A percentile compares a stretch with the other conserved stretches of the same genome.
Conservation (phyloP, 306 rosid species). For the Gastrolobium bilobum region DNA sequence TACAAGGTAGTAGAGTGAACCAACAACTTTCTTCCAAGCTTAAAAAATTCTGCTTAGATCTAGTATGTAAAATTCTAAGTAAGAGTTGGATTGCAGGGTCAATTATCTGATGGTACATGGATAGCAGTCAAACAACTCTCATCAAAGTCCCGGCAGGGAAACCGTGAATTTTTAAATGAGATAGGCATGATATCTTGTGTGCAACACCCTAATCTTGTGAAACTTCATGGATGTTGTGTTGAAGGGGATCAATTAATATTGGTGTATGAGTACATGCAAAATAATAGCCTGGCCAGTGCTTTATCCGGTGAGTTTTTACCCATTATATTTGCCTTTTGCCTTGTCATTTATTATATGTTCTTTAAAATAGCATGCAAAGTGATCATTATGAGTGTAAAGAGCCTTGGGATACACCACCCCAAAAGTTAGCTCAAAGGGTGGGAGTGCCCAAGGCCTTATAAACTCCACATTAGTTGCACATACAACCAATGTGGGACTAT, state of each 20-base stretch:
- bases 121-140: constrained; percentile 72
- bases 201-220: constrained; percentile 75
- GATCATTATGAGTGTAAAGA: constrained; percentile 31
- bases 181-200: constrained; percentile 67
- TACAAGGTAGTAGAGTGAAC: constrained; percentile 62
- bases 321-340: constrained; percentile 1
- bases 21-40: neutral
- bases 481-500: too few relatives aligned
- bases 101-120: constrained; percentile 59
- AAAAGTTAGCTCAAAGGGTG: too few relatives aligned
- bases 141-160: constrained; percentile 63
- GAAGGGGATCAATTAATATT: constrained; percentile 65
- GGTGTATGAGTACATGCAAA: constrained; percentile 74
- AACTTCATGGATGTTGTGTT: constrained; percentile 68
- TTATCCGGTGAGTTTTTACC: constrained; percentile 64
- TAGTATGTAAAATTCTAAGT: constrained; percentile 30
- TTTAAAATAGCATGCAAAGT: neutral
- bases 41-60: neutral
- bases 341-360: neutral
- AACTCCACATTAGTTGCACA: too few relatives aligned
- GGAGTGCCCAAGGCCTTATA: too few relatives aligned
- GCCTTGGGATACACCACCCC: too few relatives aligned
- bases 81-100: constrained; percentile 53
- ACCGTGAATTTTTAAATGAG: constrained; percentile 66
- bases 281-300: constrained; percentile 64